Base-by-base conservation (phyloP, 2,329 filamentous ascomycete genomes). In the Macroventuria anomochaeta region DNA sequence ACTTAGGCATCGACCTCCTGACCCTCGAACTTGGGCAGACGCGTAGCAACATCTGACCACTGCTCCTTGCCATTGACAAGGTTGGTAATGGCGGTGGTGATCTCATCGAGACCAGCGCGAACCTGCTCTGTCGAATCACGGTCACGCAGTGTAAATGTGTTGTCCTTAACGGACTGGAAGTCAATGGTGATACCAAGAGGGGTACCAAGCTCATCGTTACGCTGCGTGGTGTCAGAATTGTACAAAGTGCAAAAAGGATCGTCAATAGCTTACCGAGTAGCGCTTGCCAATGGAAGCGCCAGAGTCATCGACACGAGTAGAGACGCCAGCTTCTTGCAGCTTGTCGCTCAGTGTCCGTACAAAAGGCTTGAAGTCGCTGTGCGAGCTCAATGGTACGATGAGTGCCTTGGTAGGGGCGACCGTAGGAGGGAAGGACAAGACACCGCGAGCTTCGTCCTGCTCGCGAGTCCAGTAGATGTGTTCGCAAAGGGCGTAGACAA, bases 401-500 rank as follows among this genome's bases (percentile, higher is more conserved):
- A 97, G 85, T 44, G 97, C 92, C 81, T 97, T 97, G 61, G 91
- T 96, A 2, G 95, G 95, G n/a, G 95, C 92, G 46, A 97, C 84
- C 0, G 85, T 82, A 4, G 87, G 84, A 71, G 88, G 85, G 80
- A 92, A 91, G 7, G 87, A 90, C 56, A 92, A 81, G 41, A 91
- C 83, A 77, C 89, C 89, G 73, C 93, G 90, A 47, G 91, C 88
- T 75, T 95, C 92, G 63, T 93, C 90, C 59, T 85, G 87, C 62
- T 87, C 88, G 61, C 95, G 89, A 47, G 88, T 91, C 93, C 95
- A 99, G 84, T 93, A 99, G 74, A 85, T 87, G 78, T 99, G 95
- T 80, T 99, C 95, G 72, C 96, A 89, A 68, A 99, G 80, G 56
- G 89, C 88, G 88, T 97, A 97, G 53, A 97, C 81, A 59, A 97